Evolutionary conservation across 2,329 filamentous ascomycete genomes (phyloP), one percentile per base, ranked within the genome.

Genomic region (Epichloe glyceriae): DNA sequence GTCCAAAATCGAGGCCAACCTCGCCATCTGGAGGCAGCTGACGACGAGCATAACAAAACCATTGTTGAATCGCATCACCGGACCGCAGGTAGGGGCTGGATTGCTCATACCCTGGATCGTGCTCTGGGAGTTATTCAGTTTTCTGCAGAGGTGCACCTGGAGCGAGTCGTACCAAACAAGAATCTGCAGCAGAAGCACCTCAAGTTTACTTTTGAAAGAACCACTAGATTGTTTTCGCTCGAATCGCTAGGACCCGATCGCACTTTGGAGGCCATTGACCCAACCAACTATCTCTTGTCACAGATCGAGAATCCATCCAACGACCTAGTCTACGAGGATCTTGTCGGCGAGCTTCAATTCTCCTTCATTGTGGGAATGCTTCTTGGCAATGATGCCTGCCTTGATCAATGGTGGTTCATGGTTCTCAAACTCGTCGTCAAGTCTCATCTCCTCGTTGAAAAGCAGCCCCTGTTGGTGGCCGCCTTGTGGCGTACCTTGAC

Each of bases 321-420:
- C 33, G 48, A 57, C 5, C 22, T 66, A 10, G 53, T 51, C 1
- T 67, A 68, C 34, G 64, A 67, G 2, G 73, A 78, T 50, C 62
- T 83, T 26, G 61, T 79, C 5, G 80, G 78, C 45, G 80, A 84
- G 59, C 61, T 83, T 2, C 80, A 83, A 56, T 76, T 83, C 60
- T 72, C 73, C 41, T 83, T 76, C 57, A 58, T 83, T 4, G 74
- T 73, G 0, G 79, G 79, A 38, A 72, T 75, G 60, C 70, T 78
- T 50, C 71, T 83, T 1, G 73, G 75, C 40, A 83, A 81, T 60
- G 65, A 75, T 41, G 69, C 76, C 8, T 83, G 79, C 56, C 67
- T 81, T 42, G 76, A 80, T 54, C 79, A 83, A 54, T 83, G 79
- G 80, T 78, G 73, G 68, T 71, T 79, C 57, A 70, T 80, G 54